phyloP scores from a whole-genome alignment of 2,329 filamentous ascomycete species.

The Claviceps sp. region DNA sequence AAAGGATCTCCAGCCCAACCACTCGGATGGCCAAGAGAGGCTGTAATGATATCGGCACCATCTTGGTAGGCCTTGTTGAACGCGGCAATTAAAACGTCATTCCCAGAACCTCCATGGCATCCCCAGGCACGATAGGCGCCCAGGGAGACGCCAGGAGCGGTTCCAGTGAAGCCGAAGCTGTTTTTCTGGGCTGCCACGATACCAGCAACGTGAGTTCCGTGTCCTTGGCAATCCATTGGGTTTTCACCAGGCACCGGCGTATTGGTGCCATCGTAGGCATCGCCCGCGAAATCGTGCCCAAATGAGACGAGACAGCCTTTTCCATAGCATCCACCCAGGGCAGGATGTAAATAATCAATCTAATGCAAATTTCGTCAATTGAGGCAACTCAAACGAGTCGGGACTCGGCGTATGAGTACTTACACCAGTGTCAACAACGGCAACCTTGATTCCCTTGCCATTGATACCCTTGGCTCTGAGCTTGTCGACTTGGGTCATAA shows the following conservation, averaged over 20 bases:
- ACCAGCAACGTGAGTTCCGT: slow-evolving; percentile 49
- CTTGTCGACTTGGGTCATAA: slow-evolving; percentile 44
- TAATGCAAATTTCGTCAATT: slow-evolving; percentile 9
- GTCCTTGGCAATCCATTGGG: slow-evolving; percentile 43
- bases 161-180: slow-evolving; percentile 41
- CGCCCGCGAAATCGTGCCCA: slow-evolving; percentile 46
- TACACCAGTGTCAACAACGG: slow-evolving; percentile 40
- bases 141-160: slow-evolving; percentile 40
- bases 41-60: slow-evolving; percentile 43
- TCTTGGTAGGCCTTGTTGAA: slow-evolving; percentile 47
- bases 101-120: slow-evolving; percentile 33
- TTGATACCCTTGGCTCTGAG: slow-evolving; percentile 32
- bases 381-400: not conserved
- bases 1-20: slow-evolving; percentile 40
- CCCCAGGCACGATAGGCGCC: slow-evolving; percentile 45
- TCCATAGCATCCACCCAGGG: slow-evolving; percentile 52
- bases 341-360: slow-evolving; percentile 50
- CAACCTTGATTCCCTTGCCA: slow-evolving; percentile 39
- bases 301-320: slow-evolving; percentile 41
- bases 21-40: slow-evolving; percentile 35
- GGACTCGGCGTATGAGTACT: slow-evolving; percentile 12
- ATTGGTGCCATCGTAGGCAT: slow-evolving; percentile 31
- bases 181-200: slow-evolving; percentile 46
- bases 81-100: slow-evolving; percentile 45
- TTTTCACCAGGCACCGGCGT: slow-evolving; percentile 31